phyloP scores from a whole-genome alignment of 768 basidiomycete species.

The Trametes cubensis region DNA sequence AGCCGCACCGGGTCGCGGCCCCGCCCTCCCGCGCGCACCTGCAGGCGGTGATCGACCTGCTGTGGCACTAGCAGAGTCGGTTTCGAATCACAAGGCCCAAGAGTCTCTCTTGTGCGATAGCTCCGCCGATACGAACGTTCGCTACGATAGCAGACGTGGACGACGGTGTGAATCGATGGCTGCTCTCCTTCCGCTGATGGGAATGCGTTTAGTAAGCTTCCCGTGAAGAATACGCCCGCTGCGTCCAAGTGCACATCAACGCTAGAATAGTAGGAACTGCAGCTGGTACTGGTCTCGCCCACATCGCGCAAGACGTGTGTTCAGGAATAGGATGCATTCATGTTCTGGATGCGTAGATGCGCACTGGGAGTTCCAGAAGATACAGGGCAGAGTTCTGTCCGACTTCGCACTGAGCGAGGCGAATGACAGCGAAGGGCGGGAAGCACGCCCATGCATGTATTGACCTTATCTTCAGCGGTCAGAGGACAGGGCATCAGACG shows the following conservation, averaged over 20 bases:
- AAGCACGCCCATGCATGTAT: background rate
- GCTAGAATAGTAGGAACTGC: too few relatives aligned
- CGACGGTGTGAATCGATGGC: background rate
- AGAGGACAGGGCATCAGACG: background rate
- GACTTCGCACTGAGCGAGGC: background rate
- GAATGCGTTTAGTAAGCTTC: background rate
- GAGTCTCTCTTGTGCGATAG: too few relatives aligned
- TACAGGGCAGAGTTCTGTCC: background rate
- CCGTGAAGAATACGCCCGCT: conserved; percentile 1
- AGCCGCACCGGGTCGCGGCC: conserved; percentile 7
- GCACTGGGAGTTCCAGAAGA: background rate
- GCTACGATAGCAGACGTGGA: conserved; percentile 1
- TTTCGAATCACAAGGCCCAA: too few relatives aligned
- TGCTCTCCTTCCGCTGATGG: background rate
- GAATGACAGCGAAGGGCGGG: background rate
- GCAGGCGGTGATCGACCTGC: too few relatives aligned
- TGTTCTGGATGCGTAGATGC: background rate
- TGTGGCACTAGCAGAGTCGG: too few relatives aligned
- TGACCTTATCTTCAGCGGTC: background rate
- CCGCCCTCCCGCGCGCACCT: background rate
- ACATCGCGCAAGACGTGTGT: too few relatives aligned
- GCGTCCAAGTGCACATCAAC: too few relatives aligned
- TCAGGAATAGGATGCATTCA: too few relatives aligned
- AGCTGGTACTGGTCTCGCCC: too few relatives aligned
- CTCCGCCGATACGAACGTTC: background rate